Base-by-base conservation (phyloP, 2,329 filamentous ascomycete species). In the Hyphodiscus sp. region DNA sequence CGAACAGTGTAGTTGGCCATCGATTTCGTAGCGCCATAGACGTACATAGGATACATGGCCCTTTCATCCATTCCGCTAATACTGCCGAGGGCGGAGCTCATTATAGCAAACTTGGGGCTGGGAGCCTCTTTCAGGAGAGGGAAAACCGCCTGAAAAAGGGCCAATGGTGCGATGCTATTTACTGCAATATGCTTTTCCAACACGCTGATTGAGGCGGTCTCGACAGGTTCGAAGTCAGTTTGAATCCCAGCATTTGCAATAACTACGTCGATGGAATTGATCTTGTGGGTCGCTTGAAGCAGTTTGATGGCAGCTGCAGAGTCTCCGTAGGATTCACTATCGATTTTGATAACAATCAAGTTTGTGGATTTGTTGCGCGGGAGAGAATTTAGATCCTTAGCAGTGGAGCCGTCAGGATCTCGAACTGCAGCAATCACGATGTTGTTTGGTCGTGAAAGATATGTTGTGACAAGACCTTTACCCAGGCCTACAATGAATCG, bases 241-340 rank as follows among this genome's bases (percentile, higher is more conserved):
- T 62, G 61, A 11, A 76, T 71, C 13, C 71, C 78, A 0, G 78
- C 77, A 60, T 81, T 81, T 45, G 77, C 74, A 49, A 82, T 73
- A 1, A 81, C 70, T 6, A 78, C 62, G 56, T 81, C 77, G 2
- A 81, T 54, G 20, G 69, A 63, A 4, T 64, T 60, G 56, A 81
- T 73, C 2, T 67, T 68, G 48, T 62, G 42, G 15, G 69, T 55
- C 2, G 50, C 26, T 1, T 65, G 57, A 0, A 75, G 63, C 2
- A 63, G n/a, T n/a, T n/a, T 56, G 23, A 65, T 49, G 1, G 71
- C 64, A 1, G 71, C 13, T 44, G 20, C 29, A 33, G 42, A 44
- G 42, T n/a, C 13, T 44, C 71, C 15, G 73, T 71, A 1, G 62
- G 56, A 8, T 68, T 63, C 2, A 67, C 68, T 66, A 46, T 79